A percentile compares a stretch with the other conserved stretches of the same genome.
phyloP scores from a whole-genome alignment of 345 rosid genomes.

The Pseudoturritis turrita region DNA sequence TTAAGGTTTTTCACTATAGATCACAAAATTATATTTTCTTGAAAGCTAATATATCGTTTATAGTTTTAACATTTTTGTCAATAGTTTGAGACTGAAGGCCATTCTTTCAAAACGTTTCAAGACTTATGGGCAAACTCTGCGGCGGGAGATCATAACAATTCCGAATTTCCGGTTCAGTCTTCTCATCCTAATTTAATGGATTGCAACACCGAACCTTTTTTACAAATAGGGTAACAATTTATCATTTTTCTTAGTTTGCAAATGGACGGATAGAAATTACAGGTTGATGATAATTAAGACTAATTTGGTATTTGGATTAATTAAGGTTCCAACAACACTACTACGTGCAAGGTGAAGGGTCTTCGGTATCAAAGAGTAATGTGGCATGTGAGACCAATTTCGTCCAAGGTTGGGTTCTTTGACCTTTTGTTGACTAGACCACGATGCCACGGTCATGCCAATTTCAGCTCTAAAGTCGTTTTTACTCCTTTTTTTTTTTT shows the following conservation, averaged over 20 bases:
- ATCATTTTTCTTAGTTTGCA: neutral
- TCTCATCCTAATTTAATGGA: constrained; percentile 46
- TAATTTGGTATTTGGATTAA: neutral
- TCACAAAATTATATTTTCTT: neutral
- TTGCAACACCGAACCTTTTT: constrained; percentile 56
- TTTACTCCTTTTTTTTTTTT: neutral
- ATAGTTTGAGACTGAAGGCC: constrained; percentile 73
- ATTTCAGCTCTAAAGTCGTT: neutral
- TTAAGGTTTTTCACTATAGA: constrained; percentile 42
- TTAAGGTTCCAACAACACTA: constrained; percentile 51
- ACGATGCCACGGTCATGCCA: constrained; percentile 6
- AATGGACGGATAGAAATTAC: neutral
- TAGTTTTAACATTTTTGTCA: neutral
- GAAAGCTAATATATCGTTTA: neutral
- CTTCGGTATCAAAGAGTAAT: constrained; percentile 45
- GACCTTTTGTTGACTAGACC: constrained; percentile 26
- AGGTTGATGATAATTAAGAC: neutral
- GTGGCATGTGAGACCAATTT: constrained; percentile 60
- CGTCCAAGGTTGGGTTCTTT: constrained; percentile 80
- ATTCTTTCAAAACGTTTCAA: constrained; percentile 46
- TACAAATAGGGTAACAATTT: constrained; percentile 63
- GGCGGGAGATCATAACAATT: constrained; percentile 26
- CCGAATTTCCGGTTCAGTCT: constrained; percentile 44
- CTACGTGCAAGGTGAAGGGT: constrained; percentile 62
- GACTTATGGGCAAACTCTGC: constrained; percentile 50